Base-by-base conservation (phyloP, 108 stramenopile species). In the Cyclotella cryptica region DNA sequence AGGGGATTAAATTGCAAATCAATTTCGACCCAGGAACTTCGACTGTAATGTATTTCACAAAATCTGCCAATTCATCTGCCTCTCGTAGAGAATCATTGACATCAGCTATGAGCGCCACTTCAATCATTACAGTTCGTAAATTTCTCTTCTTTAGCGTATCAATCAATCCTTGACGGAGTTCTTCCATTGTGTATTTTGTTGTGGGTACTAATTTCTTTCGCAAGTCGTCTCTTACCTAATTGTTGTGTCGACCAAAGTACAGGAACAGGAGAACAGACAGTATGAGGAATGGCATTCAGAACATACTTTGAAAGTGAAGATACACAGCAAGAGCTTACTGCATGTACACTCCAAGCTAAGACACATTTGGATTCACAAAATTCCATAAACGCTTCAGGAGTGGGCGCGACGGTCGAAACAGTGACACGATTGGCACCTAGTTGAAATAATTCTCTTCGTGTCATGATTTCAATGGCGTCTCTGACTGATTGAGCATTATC, bases 311-410 rank as follows among this genome's bases (percentile, higher is more conserved):
- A 35, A 35, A 35, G 2, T 6, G 35, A 35, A 35, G 35, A 35
- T 5, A 35, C 29, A n/a, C 24, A 24, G 3, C 24, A 12, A 49
- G n/a, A 49, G 35, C 60, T 61, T 39, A 71, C 71, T 3, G 89
- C 80, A 77, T 95, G 94, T 0, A 95, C 88, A 81, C 91, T 92
- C 91, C 94, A 92, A 13, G 93, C 93, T 73, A 94, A 69, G 1
- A 85, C 86, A 49, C 75, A 77, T 61, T 65, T 53, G 10, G 83
- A 69, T 51, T 77, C 59, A 39, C 10, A 52, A 58, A 77, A 77
- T 51, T 69, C 67, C 75, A 68, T 60, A 28, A 77, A 77, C 10
- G 75, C 57, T 22, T 84, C 77, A 5, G 93, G 93, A 44, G 78
- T 78, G 11, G 93, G 91, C 4, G 87, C 96, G 15, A 97, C 92